Evolutionary conservation across 305 asterid species (phyloP).

Genomic region (Fraxinus xanthoxyloides): DNA sequence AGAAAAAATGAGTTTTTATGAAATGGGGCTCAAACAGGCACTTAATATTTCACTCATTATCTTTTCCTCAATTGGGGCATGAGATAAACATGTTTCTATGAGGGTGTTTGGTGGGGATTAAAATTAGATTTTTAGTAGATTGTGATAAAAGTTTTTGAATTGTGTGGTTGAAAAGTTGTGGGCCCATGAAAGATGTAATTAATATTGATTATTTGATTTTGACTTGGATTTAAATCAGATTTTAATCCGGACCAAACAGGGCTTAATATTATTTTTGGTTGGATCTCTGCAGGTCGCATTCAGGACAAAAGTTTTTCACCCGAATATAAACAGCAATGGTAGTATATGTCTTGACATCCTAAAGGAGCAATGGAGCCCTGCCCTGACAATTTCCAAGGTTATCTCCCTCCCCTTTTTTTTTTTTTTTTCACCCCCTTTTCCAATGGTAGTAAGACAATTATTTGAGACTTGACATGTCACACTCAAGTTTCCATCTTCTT

Average conservation of each 20-base stretch:
- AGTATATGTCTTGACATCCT: slow-evolving; percentile 36
- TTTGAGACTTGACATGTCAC: neutral
- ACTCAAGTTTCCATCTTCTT: neutral
- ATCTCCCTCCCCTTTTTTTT: too few relatives aligned
- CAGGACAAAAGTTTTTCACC: neutral
- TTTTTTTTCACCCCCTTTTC: too few relatives aligned
- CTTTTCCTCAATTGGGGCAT: neutral
- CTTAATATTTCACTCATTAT: neutral
- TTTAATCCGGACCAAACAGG: too few relatives aligned
- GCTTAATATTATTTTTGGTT: neutral
- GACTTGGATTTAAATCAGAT: too few relatives aligned
- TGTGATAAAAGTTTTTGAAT: too few relatives aligned
- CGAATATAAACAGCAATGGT: slow-evolving; percentile 27
- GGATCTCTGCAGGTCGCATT: neutral
- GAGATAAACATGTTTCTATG: neutral
- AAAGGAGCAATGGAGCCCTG: slow-evolving; percentile 43
- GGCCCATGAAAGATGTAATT: too few relatives aligned
- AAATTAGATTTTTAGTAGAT: too few relatives aligned
- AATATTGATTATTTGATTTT: too few relatives aligned
- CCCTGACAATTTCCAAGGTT: slow-evolving; percentile 36
- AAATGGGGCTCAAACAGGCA: neutral
- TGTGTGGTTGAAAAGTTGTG: too few relatives aligned
- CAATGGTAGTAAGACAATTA: neutral
- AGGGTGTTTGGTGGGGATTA: too few relatives aligned
- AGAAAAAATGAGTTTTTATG: neutral